These are phyloP conservation scores for Amauroascus verrucosus DNA, from an alignment of 2,329 filamentous ascomycete species.

Conservation along the genomic window DNA sequence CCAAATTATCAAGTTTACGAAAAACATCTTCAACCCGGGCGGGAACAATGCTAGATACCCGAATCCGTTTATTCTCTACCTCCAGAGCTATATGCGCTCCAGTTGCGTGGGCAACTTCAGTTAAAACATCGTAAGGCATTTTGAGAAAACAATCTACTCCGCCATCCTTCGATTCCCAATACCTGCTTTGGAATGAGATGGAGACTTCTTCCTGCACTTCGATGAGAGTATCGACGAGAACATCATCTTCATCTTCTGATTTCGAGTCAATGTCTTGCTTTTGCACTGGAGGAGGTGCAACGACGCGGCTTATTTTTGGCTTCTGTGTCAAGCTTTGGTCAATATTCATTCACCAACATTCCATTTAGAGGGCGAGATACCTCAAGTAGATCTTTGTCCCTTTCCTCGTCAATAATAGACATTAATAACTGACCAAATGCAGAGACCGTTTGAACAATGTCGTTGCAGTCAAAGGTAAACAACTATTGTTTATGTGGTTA, in stretches of 20 bases:
- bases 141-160: conserved; percentile 21
- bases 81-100: conserved; percentile 22
- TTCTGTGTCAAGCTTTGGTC: conserved; percentile 16
- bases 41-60: conserved; percentile 20
- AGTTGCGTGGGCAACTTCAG: conserved; percentile 21
- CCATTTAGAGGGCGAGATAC: conserved; percentile 14
- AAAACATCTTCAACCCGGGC: conserved; percentile 24
- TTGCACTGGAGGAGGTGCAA: conserved; percentile 16
- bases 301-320: conserved; percentile 23
- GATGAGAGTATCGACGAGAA: conserved; percentile 3
- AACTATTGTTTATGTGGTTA: conserved; percentile 16
- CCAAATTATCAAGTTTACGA: conserved; percentile 22
- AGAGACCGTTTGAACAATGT: conserved; percentile 11
- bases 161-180: conserved; percentile 19
- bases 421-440: conserved; percentile 17
- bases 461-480: conserved; percentile 21
- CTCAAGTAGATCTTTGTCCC: conserved; percentile 26
- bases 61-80: conserved; percentile 19
- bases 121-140: conserved; percentile 18
- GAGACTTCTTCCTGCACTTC: not conserved
- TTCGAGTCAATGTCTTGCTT: conserved; percentile 17
- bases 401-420: conserved; percentile 24
- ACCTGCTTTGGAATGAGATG: conserved; percentile 16
- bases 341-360: not conserved
- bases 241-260: conserved; percentile 14